Evolutionary conservation across 805 yeast species (phyloP).

Genomic region (Yarrowia sp.): DNA sequence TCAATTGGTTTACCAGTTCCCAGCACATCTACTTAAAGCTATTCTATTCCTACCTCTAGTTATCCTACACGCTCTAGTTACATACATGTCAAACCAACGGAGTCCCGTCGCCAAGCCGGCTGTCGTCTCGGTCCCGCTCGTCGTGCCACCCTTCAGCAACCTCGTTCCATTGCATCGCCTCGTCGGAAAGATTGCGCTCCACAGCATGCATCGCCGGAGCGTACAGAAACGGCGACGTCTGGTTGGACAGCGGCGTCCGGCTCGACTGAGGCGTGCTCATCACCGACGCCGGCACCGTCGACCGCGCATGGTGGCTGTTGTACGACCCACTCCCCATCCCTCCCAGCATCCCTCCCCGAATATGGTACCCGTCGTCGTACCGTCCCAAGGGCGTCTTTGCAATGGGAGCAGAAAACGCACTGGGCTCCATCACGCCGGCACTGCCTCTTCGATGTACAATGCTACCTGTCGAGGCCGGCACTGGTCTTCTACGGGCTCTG

Average conservation of each 20-base stretch:
- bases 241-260: conserved; percentile 6
- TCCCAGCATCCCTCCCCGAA: neutral
- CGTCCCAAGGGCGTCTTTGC: conserved; percentile 9
- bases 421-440: conserved; percentile 9
- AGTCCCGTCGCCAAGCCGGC: neutral
- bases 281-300: neutral
- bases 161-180: conserved; percentile 21
- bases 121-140: neutral
- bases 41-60: neutral
- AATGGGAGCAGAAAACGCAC: conserved; percentile 15
- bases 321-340: conserved; percentile 8
- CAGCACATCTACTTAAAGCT: too few species aligned
- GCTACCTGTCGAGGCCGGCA: conserved; percentile 1
- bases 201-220: conserved; percentile 13
- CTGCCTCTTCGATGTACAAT: conserved; percentile 1
- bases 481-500: neutral
- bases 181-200: neutral
- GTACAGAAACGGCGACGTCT: conserved; percentile 18
- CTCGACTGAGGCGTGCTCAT: conserved; percentile 21
- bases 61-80: neutral
- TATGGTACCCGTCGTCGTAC: conserved; percentile 9
- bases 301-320: conserved; percentile 15
- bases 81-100: neutral
- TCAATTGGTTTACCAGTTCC: neutral
- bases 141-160: conserved; percentile 21